These are phyloP conservation scores for Allium cepa DNA, from an alignment of 106 monocot genomes.

Conservation along the genomic window DNA sequence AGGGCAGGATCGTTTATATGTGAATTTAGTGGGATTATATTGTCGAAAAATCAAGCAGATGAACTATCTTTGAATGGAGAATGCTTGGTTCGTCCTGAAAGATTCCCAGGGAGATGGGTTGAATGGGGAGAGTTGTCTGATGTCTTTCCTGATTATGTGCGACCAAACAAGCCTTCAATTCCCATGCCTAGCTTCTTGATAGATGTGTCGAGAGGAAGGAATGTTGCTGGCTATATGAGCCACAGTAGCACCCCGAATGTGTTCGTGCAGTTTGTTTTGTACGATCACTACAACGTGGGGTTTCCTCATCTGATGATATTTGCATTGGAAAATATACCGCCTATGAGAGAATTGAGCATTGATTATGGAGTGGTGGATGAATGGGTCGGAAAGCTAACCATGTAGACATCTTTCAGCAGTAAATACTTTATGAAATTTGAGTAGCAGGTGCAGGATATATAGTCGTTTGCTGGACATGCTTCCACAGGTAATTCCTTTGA, in stretches of 20 bases:
- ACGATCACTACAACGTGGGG: conserved; percentile 58
- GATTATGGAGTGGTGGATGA: conserved; percentile 88
- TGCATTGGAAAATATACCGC: conserved; percentile 89
- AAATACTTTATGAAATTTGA: conserved; percentile 6
- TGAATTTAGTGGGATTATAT: conserved; percentile 71
- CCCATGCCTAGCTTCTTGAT: conserved; percentile 56
- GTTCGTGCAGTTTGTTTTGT: conserved; percentile 84
- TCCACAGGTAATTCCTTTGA: conserved; percentile 6
- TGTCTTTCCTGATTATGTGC: conserved; percentile 44
- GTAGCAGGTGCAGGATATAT: conserved; percentile 4
- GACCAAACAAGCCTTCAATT: conserved; percentile 24
- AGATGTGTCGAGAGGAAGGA: conserved; percentile 76
- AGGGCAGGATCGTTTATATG: conserved; percentile 83
- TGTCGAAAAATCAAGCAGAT: conserved; percentile 64
- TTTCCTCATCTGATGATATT: conserved; percentile 95
- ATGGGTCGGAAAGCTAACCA: conserved; percentile 43
- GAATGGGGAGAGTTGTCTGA: conserved; percentile 95
- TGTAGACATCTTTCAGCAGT: conserved; percentile 9
- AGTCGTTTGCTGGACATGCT: conserved; percentile 12
- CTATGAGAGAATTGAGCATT: conserved; percentile 85
- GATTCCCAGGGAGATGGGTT: conserved; percentile 69
- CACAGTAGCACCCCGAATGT: conserved; percentile 89
- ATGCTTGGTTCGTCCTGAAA: conserved; percentile 58
- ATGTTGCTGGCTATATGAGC: conserved; percentile 89
- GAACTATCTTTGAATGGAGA: conserved; percentile 36